Conservation (phyloP, 805 yeast genomes). For the Pichia phayaonensis region DNA sequence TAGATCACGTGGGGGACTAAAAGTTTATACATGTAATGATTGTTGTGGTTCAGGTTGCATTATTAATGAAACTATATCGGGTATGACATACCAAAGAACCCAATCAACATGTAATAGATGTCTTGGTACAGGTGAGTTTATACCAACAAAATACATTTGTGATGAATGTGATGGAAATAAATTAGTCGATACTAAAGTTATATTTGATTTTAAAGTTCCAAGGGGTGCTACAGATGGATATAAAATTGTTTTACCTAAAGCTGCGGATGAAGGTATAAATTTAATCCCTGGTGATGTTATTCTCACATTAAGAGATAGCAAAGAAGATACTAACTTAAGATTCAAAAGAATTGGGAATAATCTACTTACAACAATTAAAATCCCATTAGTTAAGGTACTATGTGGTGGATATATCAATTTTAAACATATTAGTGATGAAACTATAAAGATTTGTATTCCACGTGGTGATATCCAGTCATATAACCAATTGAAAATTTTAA, state of each 20-base stretch:
- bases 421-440: conserved; percentile 31
- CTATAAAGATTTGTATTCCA: conserved; percentile 31
- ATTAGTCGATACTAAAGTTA: conserved; percentile 38
- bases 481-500: conserved; percentile 31
- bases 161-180: conserved; percentile 38
- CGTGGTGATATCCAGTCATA: conserved; percentile 49
- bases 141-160: conserved; percentile 31
- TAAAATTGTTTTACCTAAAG: conserved; percentile 44
- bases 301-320: conserved; percentile 37
- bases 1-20: conserved; percentile 42
- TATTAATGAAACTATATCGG: conserved; percentile 36
- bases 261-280: conserved; percentile 57
- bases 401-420: conserved; percentile 26
- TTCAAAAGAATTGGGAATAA: conserved; percentile 31
- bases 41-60: conserved; percentile 39
- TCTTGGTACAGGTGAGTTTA: conserved; percentile 33
- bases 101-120: conserved; percentile 40
- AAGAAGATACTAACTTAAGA: conserved; percentile 20
- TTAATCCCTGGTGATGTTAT: conserved; percentile 63
- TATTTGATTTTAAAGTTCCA: conserved; percentile 44
- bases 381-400: conserved; percentile 18
- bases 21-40: conserved; percentile 25
- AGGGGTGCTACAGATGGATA: conserved; percentile 53
- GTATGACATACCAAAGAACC: conserved; percentile 35
- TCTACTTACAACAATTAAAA: conserved; percentile 14